Conservation (phyloP, 768 basidiomycete genomes). For the Thelephora ganbajun region DNA sequence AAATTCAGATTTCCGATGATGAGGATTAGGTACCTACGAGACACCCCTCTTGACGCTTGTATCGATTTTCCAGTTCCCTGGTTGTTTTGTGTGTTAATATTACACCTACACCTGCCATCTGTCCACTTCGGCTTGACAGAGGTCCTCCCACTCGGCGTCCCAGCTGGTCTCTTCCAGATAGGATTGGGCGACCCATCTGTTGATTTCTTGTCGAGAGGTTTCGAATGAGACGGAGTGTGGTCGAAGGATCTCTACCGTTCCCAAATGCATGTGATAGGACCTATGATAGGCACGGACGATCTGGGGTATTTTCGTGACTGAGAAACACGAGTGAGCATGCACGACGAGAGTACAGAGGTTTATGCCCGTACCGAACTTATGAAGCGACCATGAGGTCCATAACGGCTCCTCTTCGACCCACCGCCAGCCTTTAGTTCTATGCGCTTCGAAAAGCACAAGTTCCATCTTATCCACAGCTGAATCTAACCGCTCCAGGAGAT, state of each 20-base stretch:
- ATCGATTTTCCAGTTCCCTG: slow-evolving; percentile 6
- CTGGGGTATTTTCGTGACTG: slow-evolving; percentile 42
- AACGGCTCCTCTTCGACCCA: slow-evolving; percentile 63
- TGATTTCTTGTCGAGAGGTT: slow-evolving; percentile 44
- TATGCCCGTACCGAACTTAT: slow-evolving; percentile 49
- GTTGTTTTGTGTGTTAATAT: neutral
- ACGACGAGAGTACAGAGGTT: neutral
- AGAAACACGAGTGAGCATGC: neutral
- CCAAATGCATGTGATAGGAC: slow-evolving; percentile 40
- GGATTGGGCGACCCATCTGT: slow-evolving; percentile 58
- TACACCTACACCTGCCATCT: slow-evolving; percentile 35
- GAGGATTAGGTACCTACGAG: slow-evolving; percentile 31
- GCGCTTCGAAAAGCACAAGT: slow-evolving; percentile 48
- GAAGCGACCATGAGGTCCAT: slow-evolving; percentile 74
- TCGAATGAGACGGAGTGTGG: slow-evolving; percentile 60
- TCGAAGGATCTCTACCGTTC: slow-evolving; percentile 43
- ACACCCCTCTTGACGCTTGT: slow-evolving; percentile 6
- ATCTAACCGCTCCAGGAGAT: slow-evolving; percentile 56
- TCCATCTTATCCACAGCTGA: slow-evolving; percentile 52
- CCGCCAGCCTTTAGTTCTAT: slow-evolving; percentile 53
- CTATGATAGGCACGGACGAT: slow-evolving; percentile 55
- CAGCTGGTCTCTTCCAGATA: slow-evolving; percentile 55
- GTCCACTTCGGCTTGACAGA: slow-evolving; percentile 66
- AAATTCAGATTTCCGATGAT: slow-evolving; percentile 83
- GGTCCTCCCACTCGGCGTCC: slow-evolving; percentile 63